A percentile compares a stretch with the other conserved stretches of the same genome.
phyloP scores from a whole-genome alignment of 192 early-diverging fungal genomes.

The Allomyces macrogynus region DNA sequence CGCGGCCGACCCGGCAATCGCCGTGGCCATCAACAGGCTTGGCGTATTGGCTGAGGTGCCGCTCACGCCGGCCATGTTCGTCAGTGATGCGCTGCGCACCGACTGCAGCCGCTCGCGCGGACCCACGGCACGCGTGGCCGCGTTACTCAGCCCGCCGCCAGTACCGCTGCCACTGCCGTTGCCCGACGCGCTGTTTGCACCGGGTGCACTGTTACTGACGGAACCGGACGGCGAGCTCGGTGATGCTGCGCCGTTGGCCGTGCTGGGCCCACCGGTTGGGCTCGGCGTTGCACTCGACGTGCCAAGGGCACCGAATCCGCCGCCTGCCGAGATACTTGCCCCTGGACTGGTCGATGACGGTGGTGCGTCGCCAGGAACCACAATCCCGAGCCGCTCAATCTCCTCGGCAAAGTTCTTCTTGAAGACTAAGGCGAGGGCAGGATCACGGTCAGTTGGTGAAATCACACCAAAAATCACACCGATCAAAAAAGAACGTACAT shows the following conservation, averaged over 20 bases:
- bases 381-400: conserved; percentile 14
- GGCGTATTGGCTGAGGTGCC: too few relatives aligned
- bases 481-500: conserved; percentile 13
- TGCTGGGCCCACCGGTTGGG: neutral
- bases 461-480: conserved; percentile 1
- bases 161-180: neutral
- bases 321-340: neutral
- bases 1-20: too few relatives aligned
- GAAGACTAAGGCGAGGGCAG: conserved; percentile 19
- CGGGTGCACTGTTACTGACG: neutral
- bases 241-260: neutral
- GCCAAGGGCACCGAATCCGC: neutral
- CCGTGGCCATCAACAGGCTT: too few relatives aligned
- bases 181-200: neutral
- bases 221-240: neutral
- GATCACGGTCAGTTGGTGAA: neutral
- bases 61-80: too few relatives aligned
- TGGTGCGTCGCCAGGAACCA: neutral
- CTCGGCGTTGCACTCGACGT: too few relatives aligned
- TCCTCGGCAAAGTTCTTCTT: conserved; percentile 45
- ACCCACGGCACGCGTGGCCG: too few relatives aligned
- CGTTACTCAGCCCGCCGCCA: neutral
- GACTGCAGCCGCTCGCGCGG: too few relatives aligned
- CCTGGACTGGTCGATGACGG: neutral
- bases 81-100: too few relatives aligned